Evolutionary conservation across 257 asterid genomes (phyloP).

Genomic region (Verbena officinalis): DNA sequence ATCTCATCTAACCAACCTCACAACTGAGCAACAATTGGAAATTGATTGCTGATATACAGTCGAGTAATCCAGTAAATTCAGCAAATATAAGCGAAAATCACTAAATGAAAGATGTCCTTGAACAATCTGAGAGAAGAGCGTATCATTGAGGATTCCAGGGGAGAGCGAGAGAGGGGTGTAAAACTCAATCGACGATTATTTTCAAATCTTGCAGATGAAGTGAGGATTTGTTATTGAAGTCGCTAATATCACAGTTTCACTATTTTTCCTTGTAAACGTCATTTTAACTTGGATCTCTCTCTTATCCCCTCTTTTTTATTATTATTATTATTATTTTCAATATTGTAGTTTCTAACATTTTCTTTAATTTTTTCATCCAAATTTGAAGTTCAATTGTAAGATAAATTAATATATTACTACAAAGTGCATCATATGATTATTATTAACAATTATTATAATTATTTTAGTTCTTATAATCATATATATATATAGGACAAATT

Average conservation of each 20-base stretch:
- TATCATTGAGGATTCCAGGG: constrained; percentile 14
- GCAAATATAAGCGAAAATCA: not conserved
- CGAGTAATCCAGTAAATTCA: constrained; percentile 6
- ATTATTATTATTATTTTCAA: too few species aligned
- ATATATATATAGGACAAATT: too few species aligned
- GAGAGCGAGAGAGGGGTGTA: not conserved
- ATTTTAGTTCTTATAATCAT: too few species aligned
- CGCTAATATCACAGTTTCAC: not conserved
- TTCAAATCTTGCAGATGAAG: constrained; percentile 21
- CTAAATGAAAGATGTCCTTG: not conserved
- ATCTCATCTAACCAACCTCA: constrained; percentile 40
- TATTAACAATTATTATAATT: too few species aligned
- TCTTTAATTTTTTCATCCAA: too few species aligned
- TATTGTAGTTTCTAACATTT: too few species aligned
- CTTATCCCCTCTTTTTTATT: too few species aligned
- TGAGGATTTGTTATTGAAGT: not conserved
- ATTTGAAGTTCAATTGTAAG: too few species aligned
- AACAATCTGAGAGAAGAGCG: constrained; percentile 5
- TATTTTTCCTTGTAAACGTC: not conserved
- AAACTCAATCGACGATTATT: not conserved
- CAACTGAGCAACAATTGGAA: constrained; percentile 18
- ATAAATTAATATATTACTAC: too few species aligned
- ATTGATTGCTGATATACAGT: constrained; percentile 25
- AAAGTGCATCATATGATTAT: too few species aligned
- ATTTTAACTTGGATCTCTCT: too few species aligned